Percentiles rank a stretch among this genome's conserved stretches.
These are phyloP conservation scores for Irpex rosettiformis DNA, from an alignment of 1,284 basidiomycete species.

Conservation along the genomic window DNA sequence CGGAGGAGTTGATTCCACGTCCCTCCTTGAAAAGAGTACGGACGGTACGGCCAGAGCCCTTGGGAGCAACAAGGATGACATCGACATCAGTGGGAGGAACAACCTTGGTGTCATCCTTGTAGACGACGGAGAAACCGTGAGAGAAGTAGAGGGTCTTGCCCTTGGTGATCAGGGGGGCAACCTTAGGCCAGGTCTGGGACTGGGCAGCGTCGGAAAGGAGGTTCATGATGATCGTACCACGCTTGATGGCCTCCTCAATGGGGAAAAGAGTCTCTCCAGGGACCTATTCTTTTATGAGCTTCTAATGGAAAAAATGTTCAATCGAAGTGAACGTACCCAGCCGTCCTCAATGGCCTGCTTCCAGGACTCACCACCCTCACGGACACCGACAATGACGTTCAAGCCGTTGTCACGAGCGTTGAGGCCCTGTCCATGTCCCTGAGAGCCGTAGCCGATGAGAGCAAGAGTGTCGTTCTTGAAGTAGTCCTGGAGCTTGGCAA, in stretches of 20 bases:
- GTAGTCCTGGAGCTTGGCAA: slow-evolving; percentile 97
- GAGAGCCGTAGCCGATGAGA: slow-evolving; percentile 98
- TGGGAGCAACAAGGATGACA: slow-evolving; percentile 98
- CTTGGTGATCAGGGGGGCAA: slow-evolving; percentile 94
- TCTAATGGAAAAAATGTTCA: not conserved
- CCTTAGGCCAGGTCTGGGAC: slow-evolving; percentile 87
- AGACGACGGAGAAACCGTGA: slow-evolving; percentile 99
- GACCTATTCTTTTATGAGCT: slow-evolving; percentile 44
- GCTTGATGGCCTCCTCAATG: slow-evolving; percentile 96
- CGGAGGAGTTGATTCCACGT: slow-evolving; percentile 91
- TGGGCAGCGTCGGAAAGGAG: slow-evolving; percentile 98
- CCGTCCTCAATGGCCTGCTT: slow-evolving; percentile 94
- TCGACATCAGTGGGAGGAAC: slow-evolving; percentile 92
- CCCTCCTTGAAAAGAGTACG: slow-evolving; percentile 99
- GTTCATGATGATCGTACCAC: slow-evolving; percentile 99
- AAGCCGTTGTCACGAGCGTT: slow-evolving; percentile 99
- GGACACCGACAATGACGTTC: slow-evolving; percentile 98
- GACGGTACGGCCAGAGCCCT: slow-evolving; percentile 98
- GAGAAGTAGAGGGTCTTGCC: slow-evolving; percentile 99
- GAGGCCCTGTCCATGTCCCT: slow-evolving; percentile 97
- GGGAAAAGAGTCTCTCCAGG: slow-evolving; percentile 98
- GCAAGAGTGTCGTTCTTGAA: slow-evolving; percentile 99
- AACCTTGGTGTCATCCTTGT: slow-evolving; percentile 96
- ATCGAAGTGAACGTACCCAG: slow-evolving; percentile 61
- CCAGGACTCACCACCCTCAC: slow-evolving; percentile 96